A percentile compares a stretch with the other conserved stretches of the same genome.
phyloP scores from a whole-genome alignment of 1,139 yeast genomes.

The Geotrichum cucujoidarum region DNA sequence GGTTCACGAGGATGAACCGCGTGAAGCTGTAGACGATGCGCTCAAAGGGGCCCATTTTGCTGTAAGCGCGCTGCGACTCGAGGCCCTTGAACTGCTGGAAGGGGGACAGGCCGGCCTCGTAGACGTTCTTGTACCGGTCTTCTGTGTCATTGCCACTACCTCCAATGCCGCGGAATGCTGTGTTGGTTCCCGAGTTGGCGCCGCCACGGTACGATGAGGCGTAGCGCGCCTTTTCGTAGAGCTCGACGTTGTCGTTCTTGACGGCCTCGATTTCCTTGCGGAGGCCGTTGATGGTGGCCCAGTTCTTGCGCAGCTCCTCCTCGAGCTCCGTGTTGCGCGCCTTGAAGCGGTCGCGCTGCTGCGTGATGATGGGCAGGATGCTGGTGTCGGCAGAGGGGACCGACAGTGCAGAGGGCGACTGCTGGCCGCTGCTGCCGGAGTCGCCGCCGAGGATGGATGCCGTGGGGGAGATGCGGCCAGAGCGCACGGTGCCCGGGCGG shows the following conservation, averaged over 20 bases:
- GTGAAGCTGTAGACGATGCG: slow-evolving; percentile 72
- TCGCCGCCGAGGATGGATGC: slow-evolving; percentile 33
- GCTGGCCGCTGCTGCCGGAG: slow-evolving; percentile 14
- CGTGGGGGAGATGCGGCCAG: slow-evolving; percentile 39
- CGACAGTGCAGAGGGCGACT: slow-evolving; percentile 14
- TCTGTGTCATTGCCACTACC: slow-evolving; percentile 42
- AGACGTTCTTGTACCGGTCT: slow-evolving; percentile 56
- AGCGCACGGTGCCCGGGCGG: slow-evolving; percentile 14
- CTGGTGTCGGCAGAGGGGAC: slow-evolving; percentile 38
- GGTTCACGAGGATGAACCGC: slow-evolving; percentile 66
- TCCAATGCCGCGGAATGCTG: not conserved
- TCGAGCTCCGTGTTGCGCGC: slow-evolving; percentile 77
- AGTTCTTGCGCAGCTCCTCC: slow-evolving; percentile 64
- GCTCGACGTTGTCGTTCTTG: slow-evolving; percentile 68
- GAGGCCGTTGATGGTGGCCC: slow-evolving; percentile 51
- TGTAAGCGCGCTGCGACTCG: slow-evolving; percentile 71
- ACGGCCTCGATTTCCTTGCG: slow-evolving; percentile 59
- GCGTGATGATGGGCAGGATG: slow-evolving; percentile 81
- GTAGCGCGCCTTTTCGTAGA: slow-evolving; percentile 78
- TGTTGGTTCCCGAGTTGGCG: not conserved
- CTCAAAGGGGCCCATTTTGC: slow-evolving; percentile 72
- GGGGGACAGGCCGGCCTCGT: slow-evolving; percentile 79
- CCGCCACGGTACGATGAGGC: slow-evolving; percentile 42
- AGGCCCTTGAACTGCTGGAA: slow-evolving; percentile 74
- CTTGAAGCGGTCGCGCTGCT: slow-evolving; percentile 90